Base-by-base conservation (phyloP, 768 basidiomycete species). In the Lepiota brunneoincarnata region DNA sequence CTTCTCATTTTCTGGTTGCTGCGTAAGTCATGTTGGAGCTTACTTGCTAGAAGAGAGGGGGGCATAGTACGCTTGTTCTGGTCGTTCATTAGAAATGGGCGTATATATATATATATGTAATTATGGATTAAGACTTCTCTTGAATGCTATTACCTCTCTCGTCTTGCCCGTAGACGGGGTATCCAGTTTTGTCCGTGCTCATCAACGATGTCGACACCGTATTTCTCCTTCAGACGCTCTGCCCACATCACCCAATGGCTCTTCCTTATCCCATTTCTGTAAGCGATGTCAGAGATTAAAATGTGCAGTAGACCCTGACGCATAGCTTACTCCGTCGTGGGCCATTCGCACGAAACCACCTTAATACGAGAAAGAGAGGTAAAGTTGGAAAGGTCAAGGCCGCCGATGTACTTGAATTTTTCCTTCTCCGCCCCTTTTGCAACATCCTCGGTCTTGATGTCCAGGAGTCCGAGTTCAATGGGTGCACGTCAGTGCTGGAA, bases 331-430 rank as follows among this genome's bases (percentile, higher is more conserved):
- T 52, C 42, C 4, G 51, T 52, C 10, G 14, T 37, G 14, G 42
- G 51, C 51, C 51, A 45, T 7, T 3, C n/a, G 36, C 51, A 45
- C 11, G 24, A 14, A 36, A 35, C 31, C 9, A 52, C 51, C 21
- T 42, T 17, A 12, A 52, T 23, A 9, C 44, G 40, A 10, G 31
- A 35, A 5, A 52, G 35, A 9, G 51, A 52, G 15, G 21, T 24
- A 52, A 52, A 52, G 23, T 21, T 52, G 20, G 51, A 52, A 21
- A 52, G n/a, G 20, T 52, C 23, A 12, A 52, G 51, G 9, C 42
- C 35, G 14, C 42, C 51, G 14, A 52, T 34, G 12, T 44, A 52
- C n/a, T 45, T 52, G n/a, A 52, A 52, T 17, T 37, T 52, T 12
- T 52, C 42, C 35, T 44, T 52, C 42, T 52, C 51, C 1, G 51